Base-by-base conservation (phyloP, 169 alveolate genomes). In the Plasmodium reichenowi region DNA sequence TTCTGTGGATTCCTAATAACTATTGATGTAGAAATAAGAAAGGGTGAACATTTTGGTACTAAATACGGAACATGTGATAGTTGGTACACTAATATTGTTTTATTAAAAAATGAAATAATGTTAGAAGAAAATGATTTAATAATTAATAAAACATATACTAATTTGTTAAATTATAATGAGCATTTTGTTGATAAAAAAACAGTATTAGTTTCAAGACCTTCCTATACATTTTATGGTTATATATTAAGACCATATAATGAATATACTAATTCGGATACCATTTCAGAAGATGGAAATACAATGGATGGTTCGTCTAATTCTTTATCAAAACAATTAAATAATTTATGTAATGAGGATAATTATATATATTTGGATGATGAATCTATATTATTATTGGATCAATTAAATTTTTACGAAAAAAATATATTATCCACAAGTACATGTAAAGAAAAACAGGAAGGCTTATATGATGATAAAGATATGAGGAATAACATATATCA, bases 11-110 rank as follows among this genome's bases (percentile, higher is more conserved):
- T 93, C 60, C 87, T 95, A 58, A 94, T 93, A 24, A 96, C 96
- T 3, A 93, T 95, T 52, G 97, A 94, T 75, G 96, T 95, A 1
- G 97, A 94, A 74, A 95, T 95, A 67, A 89, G 97, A 47, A 95
- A 96, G 62, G 96, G 93, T 22, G 96, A 94, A 20, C 96, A 93
- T 75, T 94, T 94, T 67, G 96, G 96, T 32, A 94, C 96, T 0
- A 88, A 92, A 52, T 94, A 86, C 71, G 96, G 96, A 32, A 94
- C 93, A 38, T 94, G 96, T 54, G 96, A 94, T 56, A 86, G 94
- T 24, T 94, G 96, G 96, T 94, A 94, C 74, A 88, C 96, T 13
- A 94, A 94, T 75, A 66, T 94, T n/a, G 88, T 94, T 58, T 71
- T 94, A n/a, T 90, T 88, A 48, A 94, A 92, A 22, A 68, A 72